Evolutionary conservation across 805 yeast genomes (phyloP), one percentile per base, ranked within the genome.

Genomic region (Suhomyces sp.): DNA sequence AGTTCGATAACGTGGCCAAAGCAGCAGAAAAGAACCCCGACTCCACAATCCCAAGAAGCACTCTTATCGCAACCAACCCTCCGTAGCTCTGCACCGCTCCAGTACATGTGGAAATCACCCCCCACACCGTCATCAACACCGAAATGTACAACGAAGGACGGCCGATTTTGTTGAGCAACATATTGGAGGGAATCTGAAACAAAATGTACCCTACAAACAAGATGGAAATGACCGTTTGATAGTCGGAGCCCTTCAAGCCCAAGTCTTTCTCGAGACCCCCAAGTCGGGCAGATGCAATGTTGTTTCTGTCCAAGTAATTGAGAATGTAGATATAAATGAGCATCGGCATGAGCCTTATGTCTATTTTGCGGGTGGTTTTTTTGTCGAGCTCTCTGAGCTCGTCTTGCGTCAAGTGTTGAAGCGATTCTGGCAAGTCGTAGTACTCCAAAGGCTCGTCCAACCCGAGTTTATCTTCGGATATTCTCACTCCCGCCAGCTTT

Each of bases 141-240:
- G 85, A 73, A 46, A 83, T 74, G 58, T 79, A 81, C 9, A 79
- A 50, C 0, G 83, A 73, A 0, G 88, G 86, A 52, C 70, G 74
- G 0, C 81, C 83, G 48, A 77, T 56, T 53, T 72, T 74, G 57
- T 74, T 76, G 59, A 79, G 71, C 47, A 75, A 58, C 73, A 78
- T 70, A 57, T 78, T 79, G 31, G 80, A 71, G 17, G 83, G 83
- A 47, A 79, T 70, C 61, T 78, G 82, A 69, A 76, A 74, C 50
- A 71, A 59, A 54, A 79, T 77, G 57, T 79, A 80, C 22, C 82
- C 77, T 56, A 80, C 76, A 63, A 74, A 80, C 45, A 80, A 71
- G 44, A 82, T 72, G n/a, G 84, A 76, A 52, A 82, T 77, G 63
- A 77, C 72, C 5, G 80, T 78, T 59, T 81, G 80, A 54, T 77